These are phyloP conservation scores for Isatis lusitanica DNA, from an alignment of 441 rosid genomes.

Conservation along the genomic window DNA sequence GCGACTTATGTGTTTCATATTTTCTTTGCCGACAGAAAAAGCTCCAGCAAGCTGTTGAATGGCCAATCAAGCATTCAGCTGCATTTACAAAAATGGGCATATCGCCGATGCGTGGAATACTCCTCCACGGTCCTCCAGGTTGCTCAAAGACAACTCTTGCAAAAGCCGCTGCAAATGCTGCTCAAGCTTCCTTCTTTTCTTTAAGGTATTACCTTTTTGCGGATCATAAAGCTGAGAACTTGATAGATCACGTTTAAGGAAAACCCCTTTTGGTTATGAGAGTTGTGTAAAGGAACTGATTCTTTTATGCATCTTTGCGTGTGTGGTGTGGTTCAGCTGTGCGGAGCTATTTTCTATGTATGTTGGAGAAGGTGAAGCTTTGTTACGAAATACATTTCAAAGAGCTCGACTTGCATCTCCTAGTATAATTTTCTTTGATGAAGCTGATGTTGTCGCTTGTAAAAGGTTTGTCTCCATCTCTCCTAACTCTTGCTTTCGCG, in stretches of 20 bases:
- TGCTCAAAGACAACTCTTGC: slow-evolving; percentile 97
- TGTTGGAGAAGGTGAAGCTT: slow-evolving; percentile 98
- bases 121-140: slow-evolving; percentile 96
- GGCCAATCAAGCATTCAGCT: slow-evolving; percentile 87
- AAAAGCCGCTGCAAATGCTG: slow-evolving; percentile 92
- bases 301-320: neutral
- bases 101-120: slow-evolving; percentile 84
- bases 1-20: neutral
- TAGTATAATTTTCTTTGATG: slow-evolving; percentile 92
- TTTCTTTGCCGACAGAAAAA: slow-evolving; percentile 55
- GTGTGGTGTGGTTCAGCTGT: slow-evolving; percentile 51
- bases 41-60: slow-evolving; percentile 86
- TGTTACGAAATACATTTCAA: slow-evolving; percentile 78
- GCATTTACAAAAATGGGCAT: slow-evolving; percentile 74
- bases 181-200: slow-evolving; percentile 91
- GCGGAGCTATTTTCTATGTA: slow-evolving; percentile 95
- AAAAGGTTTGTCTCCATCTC: slow-evolving; percentile 54
- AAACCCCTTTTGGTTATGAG: neutral
- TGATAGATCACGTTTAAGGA: neutral
- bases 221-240: neutral
- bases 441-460: slow-evolving; percentile 84
- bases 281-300: neutral
- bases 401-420: slow-evolving; percentile 95
- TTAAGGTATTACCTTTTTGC: slow-evolving; percentile 55
- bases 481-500: neutral